Evolutionary conservation across 352 stramenopile species (phyloP).

Genomic region (Phytophthora kernoviae): DNA sequence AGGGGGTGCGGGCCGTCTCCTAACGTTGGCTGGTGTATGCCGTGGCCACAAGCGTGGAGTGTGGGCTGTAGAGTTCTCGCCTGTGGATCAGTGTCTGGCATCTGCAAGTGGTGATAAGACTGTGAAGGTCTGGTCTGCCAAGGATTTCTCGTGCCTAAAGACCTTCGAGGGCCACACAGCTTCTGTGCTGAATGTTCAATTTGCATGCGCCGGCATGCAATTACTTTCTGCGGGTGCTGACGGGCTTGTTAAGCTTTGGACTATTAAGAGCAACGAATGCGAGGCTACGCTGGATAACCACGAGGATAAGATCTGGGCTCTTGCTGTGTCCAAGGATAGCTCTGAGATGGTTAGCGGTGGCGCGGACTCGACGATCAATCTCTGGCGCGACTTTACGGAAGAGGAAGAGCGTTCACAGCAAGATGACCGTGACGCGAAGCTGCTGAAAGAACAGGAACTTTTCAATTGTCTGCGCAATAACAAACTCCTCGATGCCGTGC

Average conservation of each 20-base stretch:
- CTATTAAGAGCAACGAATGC: constrained; percentile 97
- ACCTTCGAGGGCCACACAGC: constrained; percentile 96
- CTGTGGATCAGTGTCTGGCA: constrained; percentile 95
- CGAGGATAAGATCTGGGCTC: constrained; percentile 97
- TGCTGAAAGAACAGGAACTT: constrained; percentile 96
- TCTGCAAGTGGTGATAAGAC: constrained; percentile 97
- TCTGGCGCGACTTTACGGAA: constrained; percentile 95
- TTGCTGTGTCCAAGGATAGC: constrained; percentile 90
- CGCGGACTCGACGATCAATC: constrained; percentile 94
- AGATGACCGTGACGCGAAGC: constrained; percentile 86
- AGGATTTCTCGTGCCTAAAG: constrained; percentile 95
- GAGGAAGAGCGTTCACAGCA: constrained; percentile 87
- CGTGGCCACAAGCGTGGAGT: constrained; percentile 98
- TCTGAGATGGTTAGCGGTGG: constrained; percentile 93
- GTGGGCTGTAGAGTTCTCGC: constrained; percentile 97
- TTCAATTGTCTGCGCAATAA: constrained; percentile 94
- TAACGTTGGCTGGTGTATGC: constrained; percentile 91
- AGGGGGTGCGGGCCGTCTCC: constrained; percentile 61
- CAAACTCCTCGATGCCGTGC: constrained; percentile 86
- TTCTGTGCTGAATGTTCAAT: constrained; percentile 90
- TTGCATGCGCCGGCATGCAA: constrained; percentile 91
- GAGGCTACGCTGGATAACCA: constrained; percentile 97
- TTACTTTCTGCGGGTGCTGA: constrained; percentile 95
- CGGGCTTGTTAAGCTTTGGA: constrained; percentile 98
- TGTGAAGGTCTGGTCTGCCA: constrained; percentile 97